A percentile compares a stretch with the other conserved stretches of the same genome.
phyloP scores from a whole-genome alignment of 148 eudicot species.

The Rhododendron molle region DNA sequence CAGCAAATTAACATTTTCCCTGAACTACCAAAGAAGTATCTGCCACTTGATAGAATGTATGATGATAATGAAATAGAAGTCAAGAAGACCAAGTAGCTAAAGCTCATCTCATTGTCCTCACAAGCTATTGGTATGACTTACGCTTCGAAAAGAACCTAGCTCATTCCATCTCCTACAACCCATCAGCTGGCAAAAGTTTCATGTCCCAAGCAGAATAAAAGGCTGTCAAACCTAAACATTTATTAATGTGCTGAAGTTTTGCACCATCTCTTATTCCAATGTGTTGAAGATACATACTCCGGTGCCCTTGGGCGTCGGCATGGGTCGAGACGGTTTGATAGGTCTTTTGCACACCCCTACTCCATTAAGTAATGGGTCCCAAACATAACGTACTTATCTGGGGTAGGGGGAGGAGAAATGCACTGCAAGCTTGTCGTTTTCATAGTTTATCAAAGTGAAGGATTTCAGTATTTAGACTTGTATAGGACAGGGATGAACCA shows the following conservation, averaged over 20 bases:
- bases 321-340: neutral
- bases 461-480: neutral
- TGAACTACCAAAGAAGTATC: neutral
- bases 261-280: neutral
- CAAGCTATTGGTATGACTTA: neutral
- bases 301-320: neutral
- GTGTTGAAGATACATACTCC: neutral
- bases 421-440: neutral
- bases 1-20: neutral
- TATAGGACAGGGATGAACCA: neutral
- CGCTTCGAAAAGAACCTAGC: neutral
- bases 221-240: neutral
- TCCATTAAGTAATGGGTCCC: neutral
- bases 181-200: neutral
- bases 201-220: neutral
- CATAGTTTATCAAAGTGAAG: neutral
- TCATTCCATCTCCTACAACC: neutral
- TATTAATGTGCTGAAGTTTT: neutral
- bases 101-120: neutral
- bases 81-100: neutral
- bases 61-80: neutral
- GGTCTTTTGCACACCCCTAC: neutral
- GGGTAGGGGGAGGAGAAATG: neutral
- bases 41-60: neutral
- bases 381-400: neutral